phyloP scores from a whole-genome alignment of 805 yeast species.

The Sugiyamaella qingdaonensis region DNA sequence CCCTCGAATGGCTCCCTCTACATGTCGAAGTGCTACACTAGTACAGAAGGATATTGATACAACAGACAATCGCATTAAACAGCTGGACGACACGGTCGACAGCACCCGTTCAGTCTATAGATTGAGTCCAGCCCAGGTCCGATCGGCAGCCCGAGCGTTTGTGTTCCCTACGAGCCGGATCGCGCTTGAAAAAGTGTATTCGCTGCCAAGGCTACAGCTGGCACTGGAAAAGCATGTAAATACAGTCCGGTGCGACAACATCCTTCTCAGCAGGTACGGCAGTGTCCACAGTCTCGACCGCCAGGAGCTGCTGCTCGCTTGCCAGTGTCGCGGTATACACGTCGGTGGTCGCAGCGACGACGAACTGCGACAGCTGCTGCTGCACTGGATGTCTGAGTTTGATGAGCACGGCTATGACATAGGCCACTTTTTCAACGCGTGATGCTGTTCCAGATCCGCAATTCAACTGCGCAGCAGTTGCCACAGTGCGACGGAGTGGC shows the following conservation, averaged over 20 bases:
- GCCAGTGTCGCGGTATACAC: constrained; percentile 47
- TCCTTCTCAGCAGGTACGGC: constrained; percentile 38
- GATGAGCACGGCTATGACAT: constrained; percentile 20
- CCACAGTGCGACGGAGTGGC: too few relatives aligned
- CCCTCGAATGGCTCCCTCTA: constrained; percentile 58
- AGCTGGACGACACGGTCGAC: neutral
- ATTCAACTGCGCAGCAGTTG: too few relatives aligned
- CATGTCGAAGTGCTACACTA: constrained; percentile 53
- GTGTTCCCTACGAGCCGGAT: constrained; percentile 19
- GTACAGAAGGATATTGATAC: constrained; percentile 6
- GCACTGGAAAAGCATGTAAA: constrained; percentile 41
- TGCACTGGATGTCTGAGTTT: constrained; percentile 22
- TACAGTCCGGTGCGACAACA: constrained; percentile 51
- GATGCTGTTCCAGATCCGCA: too few relatives aligned
- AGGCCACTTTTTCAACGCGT: constrained; percentile 17
- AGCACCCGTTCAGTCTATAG: constrained; percentile 18
- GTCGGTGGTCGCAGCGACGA: constrained; percentile 1
- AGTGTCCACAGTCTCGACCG: constrained; percentile 45
- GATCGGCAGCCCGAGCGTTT: constrained; percentile 12
- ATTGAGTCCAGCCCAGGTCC: constrained; percentile 17
- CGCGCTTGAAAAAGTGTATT: constrained; percentile 29
- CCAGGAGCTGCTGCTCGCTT: constrained; percentile 47
- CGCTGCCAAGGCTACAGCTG: constrained; percentile 38
- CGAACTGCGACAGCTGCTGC: constrained; percentile 14
- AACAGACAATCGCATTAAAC: constrained; percentile 3